Conservation (phyloP, 345 rosid genomes). For the Rhizophora apiculata region DNA sequence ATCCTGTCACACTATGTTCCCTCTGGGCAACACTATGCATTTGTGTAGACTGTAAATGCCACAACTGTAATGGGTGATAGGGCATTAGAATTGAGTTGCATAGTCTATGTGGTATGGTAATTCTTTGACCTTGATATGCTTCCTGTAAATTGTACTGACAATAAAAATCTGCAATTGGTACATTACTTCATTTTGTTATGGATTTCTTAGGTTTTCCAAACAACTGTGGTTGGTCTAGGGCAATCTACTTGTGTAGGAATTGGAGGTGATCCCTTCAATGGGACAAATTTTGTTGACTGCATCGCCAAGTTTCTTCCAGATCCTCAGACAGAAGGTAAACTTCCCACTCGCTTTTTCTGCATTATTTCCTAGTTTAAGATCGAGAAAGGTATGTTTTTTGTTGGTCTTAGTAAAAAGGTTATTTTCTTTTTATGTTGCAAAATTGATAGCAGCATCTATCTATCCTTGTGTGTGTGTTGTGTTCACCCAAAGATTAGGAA, state of each 20-base stretch:
- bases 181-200: not conserved
- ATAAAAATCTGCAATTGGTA: not conserved
- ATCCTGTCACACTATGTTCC: too few relatives aligned
- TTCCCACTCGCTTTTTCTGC: not conserved
- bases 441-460: too few relatives aligned
- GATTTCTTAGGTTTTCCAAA: constrained; percentile 77
- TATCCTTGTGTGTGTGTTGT: too few relatives aligned
- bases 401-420: too few relatives aligned
- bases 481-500: too few relatives aligned
- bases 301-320: constrained; percentile 73
- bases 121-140: too few relatives aligned
- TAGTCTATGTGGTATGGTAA: too few relatives aligned
- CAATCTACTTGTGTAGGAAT: constrained; percentile 93
- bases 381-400: not conserved
- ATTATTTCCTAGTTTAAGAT: not conserved
- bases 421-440: too few relatives aligned
- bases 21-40: too few relatives aligned
- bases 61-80: too few relatives aligned
- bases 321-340: constrained; percentile 93
- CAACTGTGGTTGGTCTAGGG: constrained; percentile 92
- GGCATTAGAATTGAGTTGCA: too few relatives aligned
- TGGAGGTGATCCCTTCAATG: constrained; percentile 98
- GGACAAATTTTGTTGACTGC: constrained; percentile 96
- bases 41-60: too few relatives aligned
- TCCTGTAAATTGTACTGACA: not conserved